phyloP scores from a whole-genome alignment of 495 filamentous ascomycete genomes.

The Hyaloscypha variabilis region DNA sequence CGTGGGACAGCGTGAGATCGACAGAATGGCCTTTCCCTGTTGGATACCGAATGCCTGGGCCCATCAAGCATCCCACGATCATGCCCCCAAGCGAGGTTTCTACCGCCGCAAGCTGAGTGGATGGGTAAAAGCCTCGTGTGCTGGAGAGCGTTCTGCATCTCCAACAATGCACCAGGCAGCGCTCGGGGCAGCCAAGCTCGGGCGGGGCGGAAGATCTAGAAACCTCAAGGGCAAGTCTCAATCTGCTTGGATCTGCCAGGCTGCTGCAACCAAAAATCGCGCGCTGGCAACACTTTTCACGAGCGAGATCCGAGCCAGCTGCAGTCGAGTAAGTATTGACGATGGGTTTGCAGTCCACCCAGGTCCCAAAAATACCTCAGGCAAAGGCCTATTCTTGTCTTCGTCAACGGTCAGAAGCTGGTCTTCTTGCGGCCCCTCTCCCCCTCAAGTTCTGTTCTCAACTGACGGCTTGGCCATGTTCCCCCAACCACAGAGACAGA shows the following conservation, averaged over 20 bases:
- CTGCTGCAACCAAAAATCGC: neutral
- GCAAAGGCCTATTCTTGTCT: neutral
- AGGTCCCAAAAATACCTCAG: neutral
- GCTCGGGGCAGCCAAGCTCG: neutral
- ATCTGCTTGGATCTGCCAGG: neutral
- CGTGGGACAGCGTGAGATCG: conserved; percentile 8
- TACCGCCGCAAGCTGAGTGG: neutral
- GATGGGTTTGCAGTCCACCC: neutral
- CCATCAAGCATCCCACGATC: neutral
- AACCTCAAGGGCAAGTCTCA: neutral
- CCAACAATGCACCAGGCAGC: neutral
- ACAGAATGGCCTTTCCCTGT: neutral
- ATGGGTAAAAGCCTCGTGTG: neutral
- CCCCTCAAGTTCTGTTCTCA: too few relatives aligned
- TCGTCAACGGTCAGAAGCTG: too few relatives aligned
- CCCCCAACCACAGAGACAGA: neutral
- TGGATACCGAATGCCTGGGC: neutral
- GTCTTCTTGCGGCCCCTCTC: too few relatives aligned
- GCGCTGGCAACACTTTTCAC: neutral
- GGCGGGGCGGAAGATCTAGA: neutral
- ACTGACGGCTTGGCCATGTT: neutral
- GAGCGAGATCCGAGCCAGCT: neutral
- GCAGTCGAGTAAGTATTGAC: neutral
- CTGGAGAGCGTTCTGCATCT: neutral
- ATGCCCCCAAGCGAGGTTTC: neutral